These are phyloP conservation scores for Linderina pennispora DNA, from an alignment of 192 early-diverging fungal species.

Conservation along the genomic window DNA sequence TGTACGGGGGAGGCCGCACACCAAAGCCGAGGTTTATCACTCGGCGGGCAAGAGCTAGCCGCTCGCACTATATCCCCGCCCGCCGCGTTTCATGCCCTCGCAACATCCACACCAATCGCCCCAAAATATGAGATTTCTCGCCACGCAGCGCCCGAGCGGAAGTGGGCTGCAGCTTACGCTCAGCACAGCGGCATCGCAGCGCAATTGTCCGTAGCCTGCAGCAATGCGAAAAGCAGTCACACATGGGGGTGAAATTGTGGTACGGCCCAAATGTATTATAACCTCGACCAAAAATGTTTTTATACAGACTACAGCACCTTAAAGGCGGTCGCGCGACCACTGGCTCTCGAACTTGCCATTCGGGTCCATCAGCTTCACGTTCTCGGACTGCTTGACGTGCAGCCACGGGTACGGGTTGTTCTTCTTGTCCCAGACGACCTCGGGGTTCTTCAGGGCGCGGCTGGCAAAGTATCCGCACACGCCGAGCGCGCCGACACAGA, in stretches of 20 bases:
- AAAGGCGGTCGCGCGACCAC: slow-evolving; percentile 43
- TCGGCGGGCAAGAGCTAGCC: slow-evolving; percentile 3
- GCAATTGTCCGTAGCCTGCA: too few species aligned
- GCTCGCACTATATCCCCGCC: not conserved
- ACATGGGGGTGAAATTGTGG: too few species aligned
- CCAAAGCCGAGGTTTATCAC: slow-evolving; percentile 29
- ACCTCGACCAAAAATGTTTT: too few species aligned
- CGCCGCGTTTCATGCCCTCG: slow-evolving; percentile 36
- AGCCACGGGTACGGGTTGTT: slow-evolving; percentile 48
- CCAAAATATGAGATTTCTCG: too few species aligned
- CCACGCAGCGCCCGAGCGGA: too few species aligned
- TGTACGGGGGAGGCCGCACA: slow-evolving; percentile 15
- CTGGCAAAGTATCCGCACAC: slow-evolving; percentile 28
- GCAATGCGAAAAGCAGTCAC: too few species aligned
- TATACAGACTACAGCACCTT: too few species aligned
- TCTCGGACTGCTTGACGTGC: slow-evolving; percentile 47
- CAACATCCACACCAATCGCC: too few species aligned
- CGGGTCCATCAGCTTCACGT: slow-evolving; percentile 44
- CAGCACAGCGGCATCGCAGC: too few species aligned
- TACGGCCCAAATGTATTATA: too few species aligned
- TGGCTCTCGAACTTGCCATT: slow-evolving; percentile 40
- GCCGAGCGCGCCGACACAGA: slow-evolving; percentile 28
- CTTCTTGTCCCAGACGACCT: slow-evolving; percentile 45
- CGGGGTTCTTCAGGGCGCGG: slow-evolving; percentile 38
- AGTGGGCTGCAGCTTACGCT: too few species aligned